phyloP scores from a whole-genome alignment of 257 asterid genomes.

The Fraxinus americana region DNA sequence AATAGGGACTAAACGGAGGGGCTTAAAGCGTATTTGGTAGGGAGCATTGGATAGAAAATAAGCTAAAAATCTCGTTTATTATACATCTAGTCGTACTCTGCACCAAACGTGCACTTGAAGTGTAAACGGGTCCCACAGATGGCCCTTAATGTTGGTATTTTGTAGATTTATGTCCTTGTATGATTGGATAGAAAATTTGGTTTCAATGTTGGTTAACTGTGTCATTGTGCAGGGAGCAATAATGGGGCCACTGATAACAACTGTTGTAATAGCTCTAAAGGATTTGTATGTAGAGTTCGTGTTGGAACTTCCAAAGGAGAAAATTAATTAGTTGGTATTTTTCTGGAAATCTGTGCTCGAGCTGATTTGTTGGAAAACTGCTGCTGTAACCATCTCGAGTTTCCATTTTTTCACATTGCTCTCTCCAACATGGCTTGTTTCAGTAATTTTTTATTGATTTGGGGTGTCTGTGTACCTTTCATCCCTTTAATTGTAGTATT shows the following conservation, averaged over 20 bases:
- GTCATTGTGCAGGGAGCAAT: conserved; percentile 77
- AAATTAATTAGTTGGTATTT: conserved; percentile 25
- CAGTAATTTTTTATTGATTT: not conserved
- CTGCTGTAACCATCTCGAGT: not conserved
- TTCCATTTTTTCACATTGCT: not conserved
- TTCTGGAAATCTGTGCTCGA: conserved; percentile 1
- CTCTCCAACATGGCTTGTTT: not conserved
- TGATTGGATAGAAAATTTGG: not conserved
- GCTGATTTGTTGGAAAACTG: conserved; percentile 9
- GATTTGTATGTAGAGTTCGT: conserved; percentile 80
- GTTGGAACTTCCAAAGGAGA: conserved; percentile 54
- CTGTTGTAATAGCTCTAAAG: conserved; percentile 83
- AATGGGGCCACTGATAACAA: conserved; percentile 91
- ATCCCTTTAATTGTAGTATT: not conserved
- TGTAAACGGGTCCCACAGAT: not conserved
- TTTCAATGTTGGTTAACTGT: not conserved
- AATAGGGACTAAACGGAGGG: too few relatives aligned
- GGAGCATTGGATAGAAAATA: not conserved
- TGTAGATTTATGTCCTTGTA: not conserved
- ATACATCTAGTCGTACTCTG: not conserved
- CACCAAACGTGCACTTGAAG: not conserved
- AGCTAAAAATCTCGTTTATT: not conserved
- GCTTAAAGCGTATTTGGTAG: not conserved
- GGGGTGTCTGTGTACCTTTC: not conserved
- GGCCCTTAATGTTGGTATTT: not conserved